A percentile compares a stretch with the other conserved stretches of the same genome.
These are phyloP conservation scores for Didymella pinodella DNA, from an alignment of 2,329 filamentous ascomycete genomes.

Conservation along the genomic window DNA sequence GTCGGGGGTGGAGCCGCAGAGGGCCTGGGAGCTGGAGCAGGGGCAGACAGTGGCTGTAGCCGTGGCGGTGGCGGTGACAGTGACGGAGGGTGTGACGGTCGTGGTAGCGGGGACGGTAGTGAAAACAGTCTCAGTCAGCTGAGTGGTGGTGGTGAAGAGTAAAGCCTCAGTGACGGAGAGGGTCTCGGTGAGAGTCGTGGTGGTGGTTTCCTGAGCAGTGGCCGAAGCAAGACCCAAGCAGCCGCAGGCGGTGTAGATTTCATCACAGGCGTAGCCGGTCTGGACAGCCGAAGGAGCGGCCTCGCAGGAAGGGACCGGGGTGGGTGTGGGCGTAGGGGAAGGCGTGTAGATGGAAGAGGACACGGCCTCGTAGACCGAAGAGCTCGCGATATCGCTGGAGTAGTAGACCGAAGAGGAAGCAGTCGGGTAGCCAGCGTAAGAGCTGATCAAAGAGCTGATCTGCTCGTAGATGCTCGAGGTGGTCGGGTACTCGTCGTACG, in stretches of 20 bases:
- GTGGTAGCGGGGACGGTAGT: constrained; percentile 12
- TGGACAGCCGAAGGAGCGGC: constrained; percentile 21
- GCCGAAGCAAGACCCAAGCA: constrained; percentile 23
- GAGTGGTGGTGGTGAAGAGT: constrained; percentile 8
- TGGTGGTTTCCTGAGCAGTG: constrained; percentile 11
- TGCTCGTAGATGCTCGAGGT: constrained; percentile 21
- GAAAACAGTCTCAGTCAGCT: constrained; percentile 13
- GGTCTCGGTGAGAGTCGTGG: constrained; percentile 15
- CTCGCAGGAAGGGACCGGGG: constrained; percentile 17
- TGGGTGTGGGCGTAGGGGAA: constrained; percentile 13
- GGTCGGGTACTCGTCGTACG: constrained; percentile 14
- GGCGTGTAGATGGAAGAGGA: constrained; percentile 14
- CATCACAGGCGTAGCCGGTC: constrained; percentile 15
- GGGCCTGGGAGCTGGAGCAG: constrained; percentile 7
- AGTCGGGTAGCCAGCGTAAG: constrained; percentile 9
- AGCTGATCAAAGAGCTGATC: constrained; percentile 19
- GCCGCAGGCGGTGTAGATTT: constrained; percentile 18
- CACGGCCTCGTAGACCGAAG: constrained; percentile 4
- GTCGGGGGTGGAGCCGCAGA: constrained; percentile 16
- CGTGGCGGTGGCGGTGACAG: constrained; percentile 14
- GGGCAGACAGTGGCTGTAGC: constrained; percentile 20
- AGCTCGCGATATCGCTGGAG: constrained; percentile 6
- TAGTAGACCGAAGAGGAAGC: constrained; percentile 5
- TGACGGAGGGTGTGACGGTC: constrained; percentile 18
- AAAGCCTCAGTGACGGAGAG: constrained; percentile 10